Conservation (phyloP, 225 moss, liverwort and hornwort genomes). For the Bryum argenteum region DNA sequence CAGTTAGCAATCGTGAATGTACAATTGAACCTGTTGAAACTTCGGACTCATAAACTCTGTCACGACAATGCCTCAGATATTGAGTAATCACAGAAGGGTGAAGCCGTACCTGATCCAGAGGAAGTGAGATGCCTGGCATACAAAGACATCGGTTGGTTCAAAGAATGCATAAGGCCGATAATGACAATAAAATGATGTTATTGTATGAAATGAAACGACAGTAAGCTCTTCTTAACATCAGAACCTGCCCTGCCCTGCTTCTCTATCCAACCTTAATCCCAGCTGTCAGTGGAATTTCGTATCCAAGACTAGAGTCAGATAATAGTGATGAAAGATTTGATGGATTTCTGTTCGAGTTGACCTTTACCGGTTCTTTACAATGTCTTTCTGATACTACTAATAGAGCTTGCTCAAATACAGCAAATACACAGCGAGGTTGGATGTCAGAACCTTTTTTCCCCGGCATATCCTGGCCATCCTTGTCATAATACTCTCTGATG, state of each 20-base stretch:
- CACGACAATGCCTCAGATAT: neutral
- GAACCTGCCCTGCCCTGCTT: neutral
- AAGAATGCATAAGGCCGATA: conserved; percentile 8
- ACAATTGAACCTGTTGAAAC: neutral
- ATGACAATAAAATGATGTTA: neutral
- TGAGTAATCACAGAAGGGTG: neutral
- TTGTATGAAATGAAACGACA: no score
- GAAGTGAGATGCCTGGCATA: conserved; percentile 51
- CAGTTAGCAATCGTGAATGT: conserved; percentile 12
- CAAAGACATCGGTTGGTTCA: conserved; percentile 7
- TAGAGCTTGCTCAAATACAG: conserved; percentile 4
- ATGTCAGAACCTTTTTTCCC: conserved; percentile 49
- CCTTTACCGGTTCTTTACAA: neutral
- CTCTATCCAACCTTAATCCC: neutral
- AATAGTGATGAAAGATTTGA: neutral
- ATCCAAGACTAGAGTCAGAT: neutral
- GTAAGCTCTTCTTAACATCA: neutral
- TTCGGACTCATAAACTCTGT: neutral
- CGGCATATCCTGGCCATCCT: conserved; percentile 52
- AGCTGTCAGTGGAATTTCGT: conserved; percentile 1
- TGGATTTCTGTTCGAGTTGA: conserved; percentile 6
- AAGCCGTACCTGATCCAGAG: conserved; percentile 49
- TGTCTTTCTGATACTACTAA: neutral
- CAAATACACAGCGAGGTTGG: neutral
- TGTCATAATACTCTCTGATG: conserved; percentile 55